Evolutionary conservation across 2,329 filamentous ascomycete genomes (phyloP), one percentile per base, ranked within the genome.

Genomic region (Chaetoscypha palmicola): DNA sequence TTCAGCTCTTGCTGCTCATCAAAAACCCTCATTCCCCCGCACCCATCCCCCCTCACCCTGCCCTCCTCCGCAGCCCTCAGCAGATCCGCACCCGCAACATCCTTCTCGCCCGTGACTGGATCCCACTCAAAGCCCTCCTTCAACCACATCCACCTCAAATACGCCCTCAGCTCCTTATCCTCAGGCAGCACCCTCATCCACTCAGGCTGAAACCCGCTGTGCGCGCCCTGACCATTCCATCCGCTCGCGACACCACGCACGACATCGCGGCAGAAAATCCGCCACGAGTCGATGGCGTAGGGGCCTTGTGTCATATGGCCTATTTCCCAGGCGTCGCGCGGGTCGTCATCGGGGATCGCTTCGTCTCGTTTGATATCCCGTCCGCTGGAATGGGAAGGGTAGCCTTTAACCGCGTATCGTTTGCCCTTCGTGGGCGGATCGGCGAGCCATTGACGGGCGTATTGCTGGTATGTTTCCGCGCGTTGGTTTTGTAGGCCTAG

Each of bases 91-190:
- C 68, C 58, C 7, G 84, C 68, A 20, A 73, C 64, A 20, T 68
- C 66, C 48, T 71, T 74, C 38, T 81, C 72, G 1, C 87, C 89
- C 0, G 83, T 89, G 21, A 68, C 62, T 1, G 79, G 78, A 66
- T 94, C 76, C 87, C 88, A 95, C 31, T 80, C 71, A 75, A 81
- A 91, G 0, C 88, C 87, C 57, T 94, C 86, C 35, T 81, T 79
- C 66, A 92, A 76, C 89, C 90, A 95, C 78, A 89, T 86, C 89
- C 90, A 96, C 30, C 83, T 74, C 58, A 96, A 64, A 65, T 81
- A 95, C 0, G 87, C 88, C 33, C 86, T 74, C n/a, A 96, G 68
- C 63, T 96, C 90, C 65, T 95, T 96, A 63, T 96, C 90, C 33
- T 72, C 67, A 0, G 90, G 88, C 38, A 84, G 61, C 1, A 95